Evolutionary conservation across 495 filamentous ascomycete genomes (phyloP).

Genomic region (Xylaria venustula): DNA sequence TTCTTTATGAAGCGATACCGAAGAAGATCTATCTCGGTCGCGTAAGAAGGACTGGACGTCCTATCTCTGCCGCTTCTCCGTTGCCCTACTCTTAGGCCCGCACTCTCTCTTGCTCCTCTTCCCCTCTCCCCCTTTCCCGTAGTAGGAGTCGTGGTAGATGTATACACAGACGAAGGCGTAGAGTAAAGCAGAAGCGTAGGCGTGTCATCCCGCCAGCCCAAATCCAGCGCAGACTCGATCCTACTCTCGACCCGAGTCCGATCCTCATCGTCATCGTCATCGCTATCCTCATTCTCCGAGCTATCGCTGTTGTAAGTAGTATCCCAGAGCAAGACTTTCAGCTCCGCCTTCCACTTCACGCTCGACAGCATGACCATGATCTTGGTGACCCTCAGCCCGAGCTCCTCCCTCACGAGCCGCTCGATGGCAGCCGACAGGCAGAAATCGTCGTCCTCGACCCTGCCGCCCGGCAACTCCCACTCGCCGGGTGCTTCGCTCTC

Average conservation of each 20-base stretch:
- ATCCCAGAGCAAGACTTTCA: constrained; percentile 23
- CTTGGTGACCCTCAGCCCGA: constrained; percentile 19
- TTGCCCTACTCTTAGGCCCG: too few relatives aligned
- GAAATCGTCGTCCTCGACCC: constrained; percentile 22
- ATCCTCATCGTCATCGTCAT: too few relatives aligned
- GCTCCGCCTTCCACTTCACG: constrained; percentile 16
- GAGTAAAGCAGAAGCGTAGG: too few relatives aligned
- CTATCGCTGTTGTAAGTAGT: not conserved
- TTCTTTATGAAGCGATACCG: not conserved
- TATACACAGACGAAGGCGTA: too few relatives aligned
- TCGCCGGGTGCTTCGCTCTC: not conserved
- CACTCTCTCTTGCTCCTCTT: too few relatives aligned
- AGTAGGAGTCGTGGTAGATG: too few relatives aligned
- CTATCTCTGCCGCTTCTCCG: not conserved
- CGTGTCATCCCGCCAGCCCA: too few relatives aligned
- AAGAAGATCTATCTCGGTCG: not conserved
- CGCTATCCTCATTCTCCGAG: not conserved
- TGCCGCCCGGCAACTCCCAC: constrained; percentile 30
- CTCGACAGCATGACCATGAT: constrained; percentile 24
- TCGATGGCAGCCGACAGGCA: constrained; percentile 26
- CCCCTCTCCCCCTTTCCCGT: too few relatives aligned
- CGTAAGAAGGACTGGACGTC: not conserved
- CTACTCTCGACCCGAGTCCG: too few relatives aligned
- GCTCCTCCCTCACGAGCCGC: constrained; percentile 21
- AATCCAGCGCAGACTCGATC: too few relatives aligned